Evolutionary conservation across 768 basidiomycete species (phyloP), one percentile per base, ranked within the genome.

Genomic region (Austroboletus eburneus): DNA sequence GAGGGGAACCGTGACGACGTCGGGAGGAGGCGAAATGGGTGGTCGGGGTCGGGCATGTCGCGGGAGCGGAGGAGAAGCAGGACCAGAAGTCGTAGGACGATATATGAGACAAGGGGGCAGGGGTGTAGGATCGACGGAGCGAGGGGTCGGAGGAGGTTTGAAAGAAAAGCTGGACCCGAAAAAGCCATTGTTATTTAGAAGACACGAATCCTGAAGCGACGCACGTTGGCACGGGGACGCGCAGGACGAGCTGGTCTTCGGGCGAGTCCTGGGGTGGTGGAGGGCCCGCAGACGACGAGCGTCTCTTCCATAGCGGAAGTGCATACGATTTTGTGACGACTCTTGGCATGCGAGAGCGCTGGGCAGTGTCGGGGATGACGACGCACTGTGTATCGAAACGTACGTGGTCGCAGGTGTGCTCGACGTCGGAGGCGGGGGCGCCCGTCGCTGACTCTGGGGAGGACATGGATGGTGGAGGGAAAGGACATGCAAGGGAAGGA

Each of bases 371-470:
- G n/a, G 87, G 87, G 46, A 90, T 89, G 56, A 90, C 75, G 4
- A 86, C 70, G 49, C 87, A 89, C 57, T 83, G 76, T 43, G 72
- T 70, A 69, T 89, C 79, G 66, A 90, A 90, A 46, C 87, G 76
- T 4, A 89, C 87, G 9, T 17, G 54, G 32, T 64, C 66, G 20
- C 52, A 57, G 42, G 52, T 22, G n/a, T 49, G 42, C 5, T 51
- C 54, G 21, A 48, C 2, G 30, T 46, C 20, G 22, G 44, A 27
- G 16, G 17, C 33, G n/a, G 37, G 18, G 9, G 37, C 29, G 9
- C 17, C 43, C 3, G 46, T 37, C 37, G 27, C 4, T 27, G 34
- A 17, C 25, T 49, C 43, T 22, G 30, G 8, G 27, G 24, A 51
- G 42, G 52, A 49, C 61, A 62, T 61, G 12, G 44, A 23, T 32